These are phyloP conservation scores for Cladophialophora bantiana DNA, from an alignment of 2,329 filamentous ascomycete genomes.

Conservation along the genomic window DNA sequence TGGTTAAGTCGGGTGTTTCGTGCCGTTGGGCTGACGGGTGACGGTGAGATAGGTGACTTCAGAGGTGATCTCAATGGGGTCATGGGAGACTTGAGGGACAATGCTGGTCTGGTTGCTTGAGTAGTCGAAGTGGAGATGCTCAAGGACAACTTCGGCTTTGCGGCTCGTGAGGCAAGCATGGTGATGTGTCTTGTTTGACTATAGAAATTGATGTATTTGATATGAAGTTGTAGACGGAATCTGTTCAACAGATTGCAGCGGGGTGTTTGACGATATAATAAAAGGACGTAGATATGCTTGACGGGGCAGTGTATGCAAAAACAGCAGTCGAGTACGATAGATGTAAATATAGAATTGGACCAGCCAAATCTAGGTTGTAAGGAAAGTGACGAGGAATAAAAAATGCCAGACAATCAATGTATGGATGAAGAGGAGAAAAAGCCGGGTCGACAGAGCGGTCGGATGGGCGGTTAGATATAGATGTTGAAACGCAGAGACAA, in stretches of 20 bases:
- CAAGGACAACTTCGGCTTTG: constrained; percentile 57
- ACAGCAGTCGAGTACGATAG: constrained; percentile 41
- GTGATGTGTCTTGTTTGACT: constrained; percentile 26
- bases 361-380: constrained; percentile 49
- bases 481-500: constrained; percentile 18
- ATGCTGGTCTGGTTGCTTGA: constrained; percentile 44
- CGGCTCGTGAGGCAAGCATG: constrained; percentile 52
- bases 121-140: constrained; percentile 51
- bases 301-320: constrained; percentile 29
- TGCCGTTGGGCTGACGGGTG: constrained; percentile 51
- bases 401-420: constrained; percentile 47
- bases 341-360: constrained; percentile 48
- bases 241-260: neutral
- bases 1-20: constrained; percentile 49
- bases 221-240: constrained; percentile 3
- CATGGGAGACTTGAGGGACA: constrained; percentile 54
- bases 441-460: constrained; percentile 28
- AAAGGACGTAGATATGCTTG: constrained; percentile 5
- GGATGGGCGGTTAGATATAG: constrained; percentile 33
- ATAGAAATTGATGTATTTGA: constrained; percentile 4
- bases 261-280: constrained; percentile 18
- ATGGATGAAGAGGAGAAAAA: constrained; percentile 32
- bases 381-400: constrained; percentile 46
- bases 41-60: constrained; percentile 52
- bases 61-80: constrained; percentile 51